phyloP scores from a whole-genome alignment of 2,329 filamentous ascomycete species.

The Geosmithia putterillii region DNA sequence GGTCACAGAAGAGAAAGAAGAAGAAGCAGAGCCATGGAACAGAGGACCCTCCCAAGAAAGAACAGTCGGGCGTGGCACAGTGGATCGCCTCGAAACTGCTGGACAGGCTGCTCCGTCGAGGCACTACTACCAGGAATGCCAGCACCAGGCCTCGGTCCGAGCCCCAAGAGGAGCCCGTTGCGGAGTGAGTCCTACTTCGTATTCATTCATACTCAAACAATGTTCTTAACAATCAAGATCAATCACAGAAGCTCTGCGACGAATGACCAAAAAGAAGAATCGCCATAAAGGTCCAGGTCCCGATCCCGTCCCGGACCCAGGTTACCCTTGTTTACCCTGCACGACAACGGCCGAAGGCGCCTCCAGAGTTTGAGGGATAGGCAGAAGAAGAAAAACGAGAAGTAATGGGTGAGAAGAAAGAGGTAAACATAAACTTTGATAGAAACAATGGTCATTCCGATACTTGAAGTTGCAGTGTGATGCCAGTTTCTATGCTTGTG shows the following conservation, averaged over 20 bases:
- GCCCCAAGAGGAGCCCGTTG: too few species aligned
- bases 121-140: neutral
- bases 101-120: neutral
- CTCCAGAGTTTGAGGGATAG: neutral
- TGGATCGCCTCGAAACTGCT: neutral
- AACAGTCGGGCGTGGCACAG: neutral
- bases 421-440: too few species aligned
- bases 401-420: too few species aligned
- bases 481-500: too few species aligned
- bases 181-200: neutral
- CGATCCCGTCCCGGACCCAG: too few species aligned
- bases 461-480: too few species aligned
- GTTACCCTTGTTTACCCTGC: neutral
- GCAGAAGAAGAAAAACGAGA: neutral
- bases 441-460: too few species aligned
- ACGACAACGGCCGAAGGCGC: neutral
- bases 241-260: neutral
- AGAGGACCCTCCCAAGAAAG: neutral
- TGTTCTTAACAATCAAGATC: too few species aligned
- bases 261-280: neutral
- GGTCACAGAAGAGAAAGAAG: constrained; percentile 60
- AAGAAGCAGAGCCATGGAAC: constrained; percentile 77
- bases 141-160: too few species aligned
- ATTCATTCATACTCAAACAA: too few species aligned
- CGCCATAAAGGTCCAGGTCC: too few species aligned